A percentile compares a stretch with the other conserved stretches of the same genome.
phyloP scores from a whole-genome alignment of 148 eudicot species.

The Amaranthus cruentus region DNA sequence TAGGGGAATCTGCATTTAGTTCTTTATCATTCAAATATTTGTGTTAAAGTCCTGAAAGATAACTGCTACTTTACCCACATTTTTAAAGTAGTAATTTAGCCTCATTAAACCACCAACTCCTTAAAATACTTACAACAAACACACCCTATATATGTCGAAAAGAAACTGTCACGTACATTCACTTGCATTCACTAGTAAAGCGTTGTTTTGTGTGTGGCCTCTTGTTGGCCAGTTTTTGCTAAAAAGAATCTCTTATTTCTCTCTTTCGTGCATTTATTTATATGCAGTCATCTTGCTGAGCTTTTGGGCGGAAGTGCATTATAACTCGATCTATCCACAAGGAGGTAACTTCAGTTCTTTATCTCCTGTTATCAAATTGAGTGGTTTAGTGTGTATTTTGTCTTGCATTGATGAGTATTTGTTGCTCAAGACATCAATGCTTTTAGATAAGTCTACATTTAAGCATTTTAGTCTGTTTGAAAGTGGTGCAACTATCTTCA shows the following conservation, averaged over 20 bases:
- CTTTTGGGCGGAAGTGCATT: constrained; percentile 99
- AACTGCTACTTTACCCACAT: too few relatives aligned
- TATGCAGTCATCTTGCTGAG: constrained; percentile 71
- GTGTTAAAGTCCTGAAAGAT: neutral
- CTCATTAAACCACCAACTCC: too few relatives aligned
- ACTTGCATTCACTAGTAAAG: neutral
- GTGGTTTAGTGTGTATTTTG: neutral
- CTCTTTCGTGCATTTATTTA: neutral
- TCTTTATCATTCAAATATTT: neutral
- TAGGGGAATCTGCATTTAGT: neutral
- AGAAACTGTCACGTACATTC: too few relatives aligned
- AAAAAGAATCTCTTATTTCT: neutral
- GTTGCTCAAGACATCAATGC: neutral
- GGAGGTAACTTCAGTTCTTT: constrained; percentile 49
- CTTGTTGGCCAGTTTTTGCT: constrained; percentile 9
- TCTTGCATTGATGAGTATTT: neutral
- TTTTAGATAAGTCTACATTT: neutral
- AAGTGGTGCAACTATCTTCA: too few relatives aligned
- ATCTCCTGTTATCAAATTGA: neutral
- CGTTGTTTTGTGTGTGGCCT: neutral
- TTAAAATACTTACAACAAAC: too few relatives aligned
- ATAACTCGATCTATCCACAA: constrained; percentile 89
- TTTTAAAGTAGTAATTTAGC: too few relatives aligned
- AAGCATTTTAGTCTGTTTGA: constrained; percentile 1
- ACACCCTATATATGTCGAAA: too few relatives aligned